These are phyloP conservation scores for Cunninghamia lanceolata DNA, from an alignment of 75 land plant genomes.

Conservation along the genomic window DNA sequence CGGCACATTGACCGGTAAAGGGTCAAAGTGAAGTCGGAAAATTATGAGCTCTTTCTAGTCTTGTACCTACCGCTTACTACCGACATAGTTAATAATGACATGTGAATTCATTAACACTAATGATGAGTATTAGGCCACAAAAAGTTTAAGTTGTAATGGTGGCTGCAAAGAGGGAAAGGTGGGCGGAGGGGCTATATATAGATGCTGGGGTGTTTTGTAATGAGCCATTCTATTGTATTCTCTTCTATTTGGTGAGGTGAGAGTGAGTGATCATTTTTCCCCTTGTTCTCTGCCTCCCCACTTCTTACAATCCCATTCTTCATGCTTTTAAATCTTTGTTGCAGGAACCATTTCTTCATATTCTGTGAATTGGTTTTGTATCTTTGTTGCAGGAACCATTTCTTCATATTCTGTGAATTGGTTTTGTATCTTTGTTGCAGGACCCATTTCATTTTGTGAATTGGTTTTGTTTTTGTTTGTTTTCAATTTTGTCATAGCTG, in stretches of 20 bases:
- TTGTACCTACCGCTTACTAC: neutral
- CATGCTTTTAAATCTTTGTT: neutral
- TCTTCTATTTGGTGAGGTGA: constrained; percentile 1
- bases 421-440: neutral
- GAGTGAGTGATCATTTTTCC: neutral
- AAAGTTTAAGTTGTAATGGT: neutral
- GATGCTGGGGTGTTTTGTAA: rapidly evolving
- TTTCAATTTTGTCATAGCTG: neutral
- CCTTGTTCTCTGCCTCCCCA: constrained; percentile 17
- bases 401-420: neutral
- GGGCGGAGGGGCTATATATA: neutral
- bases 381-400: neutral
- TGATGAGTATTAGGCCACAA: neutral
- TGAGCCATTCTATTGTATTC: neutral
- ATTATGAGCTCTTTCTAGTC: neutral
- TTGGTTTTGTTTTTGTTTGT: neutral
- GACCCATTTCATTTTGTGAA: neutral
- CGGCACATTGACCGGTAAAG: neutral
- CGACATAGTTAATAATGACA: neutral
- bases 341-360: neutral
- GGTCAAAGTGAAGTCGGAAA: neutral
- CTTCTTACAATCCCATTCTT: constrained; percentile 14
- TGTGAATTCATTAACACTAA: neutral
- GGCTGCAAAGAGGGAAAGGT: neutral
- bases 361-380: neutral